phyloP scores from a whole-genome alignment of 495 filamentous ascomycete species.

The Chaetomium cochliodes region DNA sequence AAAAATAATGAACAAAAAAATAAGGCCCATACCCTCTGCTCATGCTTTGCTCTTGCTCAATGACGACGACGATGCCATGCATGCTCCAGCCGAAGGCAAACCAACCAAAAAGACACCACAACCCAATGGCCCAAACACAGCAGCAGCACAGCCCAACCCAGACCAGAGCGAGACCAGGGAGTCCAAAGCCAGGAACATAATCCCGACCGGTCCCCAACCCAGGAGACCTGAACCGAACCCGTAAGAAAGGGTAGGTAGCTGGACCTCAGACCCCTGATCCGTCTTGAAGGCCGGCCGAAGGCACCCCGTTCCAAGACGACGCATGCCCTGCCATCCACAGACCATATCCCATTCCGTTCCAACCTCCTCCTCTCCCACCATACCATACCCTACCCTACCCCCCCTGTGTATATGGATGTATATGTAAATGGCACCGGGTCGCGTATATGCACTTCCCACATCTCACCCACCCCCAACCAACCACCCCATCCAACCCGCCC shows the following conservation, averaged over 20 bases:
- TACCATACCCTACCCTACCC: neutral
- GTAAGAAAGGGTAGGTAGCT: too few relatives aligned
- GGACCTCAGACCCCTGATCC: neutral
- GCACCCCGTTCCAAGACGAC: too few relatives aligned
- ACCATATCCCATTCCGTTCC: neutral
- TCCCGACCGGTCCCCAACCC: neutral
- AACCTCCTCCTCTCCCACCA: neutral
- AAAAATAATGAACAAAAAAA: neutral
- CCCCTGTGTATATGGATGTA: neutral
- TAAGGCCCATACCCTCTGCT: neutral
- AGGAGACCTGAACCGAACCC: neutral
- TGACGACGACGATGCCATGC: neutral
- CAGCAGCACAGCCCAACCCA: neutral
- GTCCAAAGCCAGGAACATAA: neutral
- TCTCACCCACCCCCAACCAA: too few relatives aligned
- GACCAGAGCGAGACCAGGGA: neutral
- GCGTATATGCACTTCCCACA: slow-evolving; percentile 5
- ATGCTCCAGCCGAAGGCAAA: neutral
- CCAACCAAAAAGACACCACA: neutral
- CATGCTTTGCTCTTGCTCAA: slow-evolving; percentile 5
- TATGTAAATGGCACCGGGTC: neutral
- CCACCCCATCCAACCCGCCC: too few relatives aligned
- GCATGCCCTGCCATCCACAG: neutral
- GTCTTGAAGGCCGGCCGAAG: neutral
- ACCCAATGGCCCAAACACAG: neutral